Conservation (phyloP, 1,284 basidiomycete species). For the Ganoderma sp. region DNA sequence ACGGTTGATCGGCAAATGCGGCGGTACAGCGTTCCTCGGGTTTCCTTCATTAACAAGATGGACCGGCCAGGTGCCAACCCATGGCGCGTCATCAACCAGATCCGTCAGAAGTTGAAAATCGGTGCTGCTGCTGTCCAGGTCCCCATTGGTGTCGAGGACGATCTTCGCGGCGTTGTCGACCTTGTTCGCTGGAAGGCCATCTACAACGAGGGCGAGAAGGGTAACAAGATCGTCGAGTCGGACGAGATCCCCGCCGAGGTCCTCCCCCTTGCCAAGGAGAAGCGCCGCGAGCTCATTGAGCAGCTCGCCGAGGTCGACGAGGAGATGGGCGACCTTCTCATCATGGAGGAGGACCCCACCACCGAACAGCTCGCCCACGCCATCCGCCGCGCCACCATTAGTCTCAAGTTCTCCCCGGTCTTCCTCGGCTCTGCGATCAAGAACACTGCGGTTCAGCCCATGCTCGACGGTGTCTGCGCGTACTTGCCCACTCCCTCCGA, state of each 20-base stretch:
- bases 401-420: constrained; percentile 93
- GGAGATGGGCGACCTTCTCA: constrained; percentile 88
- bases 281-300: constrained; percentile 92
- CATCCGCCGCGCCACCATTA: constrained; percentile 88
- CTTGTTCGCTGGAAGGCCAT: constrained; percentile 94
- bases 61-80: constrained; percentile 98
- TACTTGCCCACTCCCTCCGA: constrained; percentile 95
- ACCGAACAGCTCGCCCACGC: constrained; percentile 81
- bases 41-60: constrained; percentile 99
- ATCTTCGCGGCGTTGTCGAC: constrained; percentile 91
- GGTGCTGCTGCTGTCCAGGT: constrained; percentile 96
- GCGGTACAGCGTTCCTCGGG: constrained; percentile 92
- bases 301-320: constrained; percentile 97
- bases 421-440: constrained; percentile 98
- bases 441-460: constrained; percentile 94
- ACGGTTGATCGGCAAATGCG: constrained; percentile 99
- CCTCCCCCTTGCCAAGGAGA: constrained; percentile 75
- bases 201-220: constrained; percentile 95
- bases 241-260: constrained; percentile 89
- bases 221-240: constrained; percentile 82
- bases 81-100: constrained; percentile 93
- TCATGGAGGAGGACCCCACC: constrained; percentile 83
- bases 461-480: constrained; percentile 95
- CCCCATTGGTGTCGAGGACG: constrained; percentile 92
- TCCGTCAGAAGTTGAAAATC: constrained; percentile 91